These are phyloP conservation scores for Aphanomyces euteiches DNA, from an alignment of 352 stramenopile genomes.

Conservation along the genomic window DNA sequence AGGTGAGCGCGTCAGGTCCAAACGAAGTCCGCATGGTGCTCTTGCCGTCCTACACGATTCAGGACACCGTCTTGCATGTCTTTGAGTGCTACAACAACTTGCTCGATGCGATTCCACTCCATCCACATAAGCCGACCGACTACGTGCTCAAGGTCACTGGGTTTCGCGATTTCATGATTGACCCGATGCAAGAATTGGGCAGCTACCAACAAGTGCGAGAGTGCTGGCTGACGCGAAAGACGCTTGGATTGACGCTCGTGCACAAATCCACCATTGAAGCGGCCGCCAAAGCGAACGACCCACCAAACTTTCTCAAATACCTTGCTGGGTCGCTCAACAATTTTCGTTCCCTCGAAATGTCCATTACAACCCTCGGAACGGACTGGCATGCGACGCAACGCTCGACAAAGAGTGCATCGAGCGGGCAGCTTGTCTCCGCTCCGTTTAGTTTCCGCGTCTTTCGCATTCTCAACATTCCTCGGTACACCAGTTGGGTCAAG, in stretches of 20 bases:
- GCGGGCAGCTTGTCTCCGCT: constrained; percentile 42
- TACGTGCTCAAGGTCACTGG: constrained; percentile 84
- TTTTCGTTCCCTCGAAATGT: not conserved
- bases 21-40: constrained; percentile 86
- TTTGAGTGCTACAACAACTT: constrained; percentile 85
- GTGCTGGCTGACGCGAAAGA: constrained; percentile 82
- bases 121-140: constrained; percentile 70
- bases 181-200: constrained; percentile 74
- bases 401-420: not conserved
- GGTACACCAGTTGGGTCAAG: constrained; percentile 55
- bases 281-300: constrained; percentile 28
- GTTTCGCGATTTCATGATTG: constrained; percentile 83
- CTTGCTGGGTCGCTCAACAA: constrained; percentile 55
- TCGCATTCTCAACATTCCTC: constrained; percentile 78
- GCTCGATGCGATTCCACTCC: constrained; percentile 65
- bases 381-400: not conserved
- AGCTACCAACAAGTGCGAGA: constrained; percentile 85
- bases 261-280: constrained; percentile 18
- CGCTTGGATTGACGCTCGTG: constrained; percentile 73
- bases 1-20: constrained; percentile 53
- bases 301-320: constrained; percentile 62
- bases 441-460: constrained; percentile 66
- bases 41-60: constrained; percentile 71
- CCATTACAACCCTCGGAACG: constrained; percentile 14
- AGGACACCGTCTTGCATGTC: constrained; percentile 83